These are phyloP conservation scores for Emmonsiellopsis sp. DNA, from an alignment of 2,329 filamentous ascomycete species.

Conservation along the genomic window DNA sequence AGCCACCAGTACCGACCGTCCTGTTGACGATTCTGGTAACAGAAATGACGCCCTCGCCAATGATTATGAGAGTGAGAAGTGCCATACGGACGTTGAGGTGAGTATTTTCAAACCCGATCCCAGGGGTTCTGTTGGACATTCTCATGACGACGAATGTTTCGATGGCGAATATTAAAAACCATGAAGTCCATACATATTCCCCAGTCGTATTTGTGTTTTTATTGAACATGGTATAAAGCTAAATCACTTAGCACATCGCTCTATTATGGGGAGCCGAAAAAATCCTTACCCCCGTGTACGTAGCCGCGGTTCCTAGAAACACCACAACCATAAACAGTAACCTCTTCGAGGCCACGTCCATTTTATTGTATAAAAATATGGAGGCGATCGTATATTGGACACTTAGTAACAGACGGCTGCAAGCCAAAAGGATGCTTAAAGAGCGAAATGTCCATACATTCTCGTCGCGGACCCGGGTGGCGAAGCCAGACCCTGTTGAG, in stretches of 20 bases:
- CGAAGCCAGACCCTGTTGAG: slow-evolving; percentile 44
- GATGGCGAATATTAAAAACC: slow-evolving; percentile 47
- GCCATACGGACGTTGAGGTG: slow-evolving; percentile 56
- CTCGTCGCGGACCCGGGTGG: slow-evolving; percentile 28
- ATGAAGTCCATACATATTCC: slow-evolving; percentile 35
- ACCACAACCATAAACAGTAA: slow-evolving; percentile 22
- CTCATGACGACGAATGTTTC: slow-evolving; percentile 45
- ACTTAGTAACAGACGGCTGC: slow-evolving; percentile 43
- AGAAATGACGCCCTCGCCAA: slow-evolving; percentile 57
- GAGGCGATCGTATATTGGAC: slow-evolving; percentile 42
- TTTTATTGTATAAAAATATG: slow-evolving; percentile 18
- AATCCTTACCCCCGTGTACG: slow-evolving; percentile 20
- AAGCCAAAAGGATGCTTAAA: slow-evolving; percentile 36
- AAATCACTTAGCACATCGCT: not conserved
- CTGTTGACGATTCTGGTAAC: slow-evolving; percentile 47
- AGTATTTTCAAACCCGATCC: slow-evolving; percentile 52
- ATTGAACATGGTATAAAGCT: slow-evolving; percentile 28
- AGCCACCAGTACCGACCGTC: slow-evolving; percentile 31
- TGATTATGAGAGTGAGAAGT: slow-evolving; percentile 55
- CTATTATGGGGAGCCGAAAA: not conserved
- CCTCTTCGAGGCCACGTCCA: slow-evolving; percentile 19
- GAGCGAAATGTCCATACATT: slow-evolving; percentile 37
- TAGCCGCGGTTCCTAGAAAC: slow-evolving; percentile 18
- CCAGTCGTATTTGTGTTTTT: slow-evolving; percentile 11
- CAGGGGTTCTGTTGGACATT: slow-evolving; percentile 46